Evolutionary conservation across 2,329 filamentous ascomycete genomes (phyloP), one percentile per base, ranked within the genome.

Genomic region (Basipetospora chlamydospora): DNA sequence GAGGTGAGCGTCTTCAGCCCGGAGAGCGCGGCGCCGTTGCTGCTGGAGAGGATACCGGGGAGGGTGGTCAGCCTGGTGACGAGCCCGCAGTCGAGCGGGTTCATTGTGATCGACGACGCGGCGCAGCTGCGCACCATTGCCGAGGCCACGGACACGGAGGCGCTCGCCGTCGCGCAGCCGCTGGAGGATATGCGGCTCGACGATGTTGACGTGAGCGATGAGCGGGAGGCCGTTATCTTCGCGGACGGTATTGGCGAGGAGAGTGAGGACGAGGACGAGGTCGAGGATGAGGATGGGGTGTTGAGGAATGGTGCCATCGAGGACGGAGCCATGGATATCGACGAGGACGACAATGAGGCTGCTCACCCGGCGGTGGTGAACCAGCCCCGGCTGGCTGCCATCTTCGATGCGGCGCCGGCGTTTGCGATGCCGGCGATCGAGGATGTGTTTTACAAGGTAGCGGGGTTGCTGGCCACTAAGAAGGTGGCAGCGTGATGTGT

Each of bases 361-460:
- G 61, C 66, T 16, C 68, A 71, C 40, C 58, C 62, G 3, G 68
- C 70, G 6, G 72, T 85, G 13, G 70, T 86, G 13, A 63, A 75
- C 28, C 71, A 77, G 33, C 77, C 86, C 49, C 70, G 73, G 43
- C 58, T 87, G 37, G 67, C 78, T 5, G 67, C 74, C 35, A 69
- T 87, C 26, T 85, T 87, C 44, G 77, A 85, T 43, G 64, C 67
- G 11, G 73, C 73, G 2, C 74, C 77, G 2, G 70, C 76, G 3
- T 80, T 80, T 49, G 76, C 78, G 1, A 67, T 80, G 48, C 76
- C 78, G 16, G 73, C 79, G 9, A 70, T 87, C 16, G 74, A 80
- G 53, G 80, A 85, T 43, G 69, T 84, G 59, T 86, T 87, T 50
- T 75, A 79, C 53, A 73, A 76, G 53, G 76, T 88, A 26, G 70